Evolutionary conservation across 2,329 filamentous ascomycete species (phyloP).

Genomic region (Aspergillus spinulosporus): DNA sequence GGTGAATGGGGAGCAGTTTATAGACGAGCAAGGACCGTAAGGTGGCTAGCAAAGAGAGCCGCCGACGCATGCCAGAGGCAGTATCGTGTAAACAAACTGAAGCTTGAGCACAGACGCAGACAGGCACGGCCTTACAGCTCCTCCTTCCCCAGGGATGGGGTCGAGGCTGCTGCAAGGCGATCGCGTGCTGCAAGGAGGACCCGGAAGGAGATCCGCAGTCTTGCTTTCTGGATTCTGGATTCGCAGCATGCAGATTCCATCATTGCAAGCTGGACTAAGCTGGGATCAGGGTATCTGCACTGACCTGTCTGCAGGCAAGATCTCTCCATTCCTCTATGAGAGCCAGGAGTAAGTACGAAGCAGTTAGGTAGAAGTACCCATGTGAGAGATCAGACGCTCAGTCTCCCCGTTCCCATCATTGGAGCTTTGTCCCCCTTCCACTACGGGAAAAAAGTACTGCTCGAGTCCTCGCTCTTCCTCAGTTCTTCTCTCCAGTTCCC

Average conservation of each 20-base stretch:
- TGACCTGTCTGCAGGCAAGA: neutral
- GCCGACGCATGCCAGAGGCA: constrained; percentile 40
- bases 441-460: neutral
- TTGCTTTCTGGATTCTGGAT: neutral
- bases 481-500: neutral
- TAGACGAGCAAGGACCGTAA: constrained; percentile 24
- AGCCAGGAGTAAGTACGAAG: neutral
- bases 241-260: neutral
- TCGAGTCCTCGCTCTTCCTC: neutral
- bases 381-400: neutral
- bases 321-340: neutral
- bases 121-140: constrained; percentile 42
- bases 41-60: constrained; percentile 34
- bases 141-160: constrained; percentile 38
- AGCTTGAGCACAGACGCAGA: constrained; percentile 33
- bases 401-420: neutral
- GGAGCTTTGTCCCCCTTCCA: neutral
- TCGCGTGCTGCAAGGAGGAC: constrained; percentile 6
- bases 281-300: neutral
- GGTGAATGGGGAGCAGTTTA: constrained; percentile 36
- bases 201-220: neutral
- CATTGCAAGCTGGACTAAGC: neutral
- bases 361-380: neutral
- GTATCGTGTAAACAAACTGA: constrained; percentile 36
- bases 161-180: constrained; percentile 35